phyloP scores from a whole-genome alignment of 2,329 filamentous ascomycete species.

The Fusarium mangiferae region DNA sequence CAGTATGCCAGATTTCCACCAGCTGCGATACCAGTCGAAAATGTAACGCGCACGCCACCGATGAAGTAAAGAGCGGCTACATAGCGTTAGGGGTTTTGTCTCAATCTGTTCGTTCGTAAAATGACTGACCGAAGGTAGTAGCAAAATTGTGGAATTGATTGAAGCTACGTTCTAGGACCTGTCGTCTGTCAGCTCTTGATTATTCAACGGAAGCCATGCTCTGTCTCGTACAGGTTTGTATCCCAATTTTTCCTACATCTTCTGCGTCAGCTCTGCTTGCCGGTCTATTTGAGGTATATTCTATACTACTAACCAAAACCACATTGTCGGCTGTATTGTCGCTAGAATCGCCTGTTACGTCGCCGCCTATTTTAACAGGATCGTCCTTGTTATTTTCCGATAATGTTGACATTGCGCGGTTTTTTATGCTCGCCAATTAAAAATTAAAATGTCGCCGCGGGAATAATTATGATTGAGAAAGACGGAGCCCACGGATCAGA shows the following conservation, averaged over 20 bases:
- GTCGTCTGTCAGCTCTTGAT: accelerated
- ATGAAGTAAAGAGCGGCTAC: not conserved
- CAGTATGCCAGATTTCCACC: not conserved
- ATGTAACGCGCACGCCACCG: not conserved
- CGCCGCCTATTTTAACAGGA: too few relatives aligned
- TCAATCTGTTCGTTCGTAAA: not conserved
- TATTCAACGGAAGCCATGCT: accelerated
- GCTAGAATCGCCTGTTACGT: too few relatives aligned
- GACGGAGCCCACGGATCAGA: too few relatives aligned
- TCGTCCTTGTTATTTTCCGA: too few relatives aligned
- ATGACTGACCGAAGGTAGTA: not conserved
- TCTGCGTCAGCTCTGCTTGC: not conserved
- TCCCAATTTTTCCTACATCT: not conserved
- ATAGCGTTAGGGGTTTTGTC: accelerated
- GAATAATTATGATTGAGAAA: too few relatives aligned
- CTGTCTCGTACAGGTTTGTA: not conserved
- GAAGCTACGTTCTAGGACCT: not conserved
- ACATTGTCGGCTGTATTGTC: not conserved
- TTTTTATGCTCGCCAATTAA: too few relatives aligned
- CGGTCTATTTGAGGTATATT: not conserved
- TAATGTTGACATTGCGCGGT: too few relatives aligned
- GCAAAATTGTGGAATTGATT: slow-evolving; percentile 9
- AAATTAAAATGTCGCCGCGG: too few relatives aligned
- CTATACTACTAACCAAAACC: not conserved
- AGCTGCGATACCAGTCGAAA: not conserved